Base-by-base conservation (phyloP, 202 grass and related monocot species). In the Hordeum pubiflorum region DNA sequence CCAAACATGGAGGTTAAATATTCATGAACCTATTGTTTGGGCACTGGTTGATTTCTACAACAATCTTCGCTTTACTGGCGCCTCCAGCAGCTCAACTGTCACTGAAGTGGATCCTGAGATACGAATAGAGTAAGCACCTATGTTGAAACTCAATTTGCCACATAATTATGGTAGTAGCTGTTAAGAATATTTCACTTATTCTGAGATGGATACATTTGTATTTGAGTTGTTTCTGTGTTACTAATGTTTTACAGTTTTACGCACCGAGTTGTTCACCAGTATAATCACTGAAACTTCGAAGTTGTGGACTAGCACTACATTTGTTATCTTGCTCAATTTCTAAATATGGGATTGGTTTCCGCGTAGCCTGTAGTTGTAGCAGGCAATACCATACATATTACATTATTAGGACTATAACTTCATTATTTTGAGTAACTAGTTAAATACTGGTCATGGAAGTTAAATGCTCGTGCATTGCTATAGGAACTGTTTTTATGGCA, bases 1-100 rank as follows among this genome's bases (percentile, higher is more conserved):
- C 84, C 85, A 91, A 69, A 82, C 80, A 57, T 98, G 95, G 92
- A 95, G 90, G 83, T 61, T 95, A 52, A 98, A 91, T 89, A 86
- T 98, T 93, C 95, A 98, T 86, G 95, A 98, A 78, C 95, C 95
- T 84, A 91, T 98, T 72, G 89, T 98, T 89, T 98, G 95, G 95
- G 95, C 95, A 60, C 74, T 98, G 74, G 73, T 95, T 81, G 90
- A 93, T 74, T 94, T 93, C 78, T 98, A 98, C 81, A 85, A 80
- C 26, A 94, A 87, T 93, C 86, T 98, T 82, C 86, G 69, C 58
- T 85, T 95, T 75, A 83, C 83, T 76, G 89, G 59, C 63, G 38
- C 72, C 85, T 86, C 77, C 63, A 89, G 80, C 73, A 91, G 69
- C 70, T 86, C 90, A 69, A 89, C 79, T 61, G 90, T 94, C 61